A percentile compares a stretch with the other conserved stretches of the same genome.
These are phyloP conservation scores for Aspergillus puulaauensis DNA, from an alignment of 2,329 filamentous ascomycete genomes.

Conservation along the genomic window DNA sequence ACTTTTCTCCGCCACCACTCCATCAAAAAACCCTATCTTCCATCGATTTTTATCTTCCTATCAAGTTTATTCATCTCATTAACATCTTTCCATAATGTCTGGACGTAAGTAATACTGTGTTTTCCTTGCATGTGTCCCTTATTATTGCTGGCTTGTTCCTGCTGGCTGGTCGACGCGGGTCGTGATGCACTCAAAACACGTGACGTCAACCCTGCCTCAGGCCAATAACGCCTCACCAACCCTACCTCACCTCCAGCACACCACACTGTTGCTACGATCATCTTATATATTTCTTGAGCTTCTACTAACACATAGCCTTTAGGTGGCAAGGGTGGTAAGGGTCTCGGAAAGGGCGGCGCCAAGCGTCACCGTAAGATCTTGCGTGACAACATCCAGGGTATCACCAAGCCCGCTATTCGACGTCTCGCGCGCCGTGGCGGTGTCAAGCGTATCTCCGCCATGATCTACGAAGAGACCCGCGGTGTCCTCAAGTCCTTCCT, in stretches of 20 bases:
- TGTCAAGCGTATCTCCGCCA: constrained; percentile 99
- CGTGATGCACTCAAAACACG: constrained; percentile 24
- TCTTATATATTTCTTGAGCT: background rate
- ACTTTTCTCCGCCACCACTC: constrained; percentile 14
- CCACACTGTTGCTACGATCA: background rate
- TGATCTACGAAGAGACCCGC: constrained; percentile 83
- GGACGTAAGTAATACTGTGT: constrained; percentile 37
- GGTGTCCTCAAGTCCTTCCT: constrained; percentile 83
- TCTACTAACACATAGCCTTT: constrained; percentile 26
- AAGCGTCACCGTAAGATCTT: constrained; percentile 99
- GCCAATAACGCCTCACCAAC: constrained; percentile 10
- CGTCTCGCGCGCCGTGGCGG: constrained; percentile 98
- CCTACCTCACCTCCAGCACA: background rate
- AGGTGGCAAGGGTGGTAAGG: constrained; percentile 97
- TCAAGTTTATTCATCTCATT: constrained; percentile 7
- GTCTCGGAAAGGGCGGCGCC: constrained; percentile 95
- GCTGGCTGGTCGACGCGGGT: constrained; percentile 3
- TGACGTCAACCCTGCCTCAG: constrained; percentile 22
- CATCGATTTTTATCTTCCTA: constrained; percentile 15
- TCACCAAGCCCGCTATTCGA: constrained; percentile 97
- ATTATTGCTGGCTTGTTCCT: background rate
- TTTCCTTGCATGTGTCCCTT: background rate
- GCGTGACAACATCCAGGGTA: constrained; percentile 99
- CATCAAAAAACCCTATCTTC: constrained; percentile 16
- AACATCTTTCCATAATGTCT: constrained; percentile 34